Evolutionary conservation across 2,329 filamentous ascomycete genomes (phyloP).

Genomic region (Colletotrichum musicola): DNA sequence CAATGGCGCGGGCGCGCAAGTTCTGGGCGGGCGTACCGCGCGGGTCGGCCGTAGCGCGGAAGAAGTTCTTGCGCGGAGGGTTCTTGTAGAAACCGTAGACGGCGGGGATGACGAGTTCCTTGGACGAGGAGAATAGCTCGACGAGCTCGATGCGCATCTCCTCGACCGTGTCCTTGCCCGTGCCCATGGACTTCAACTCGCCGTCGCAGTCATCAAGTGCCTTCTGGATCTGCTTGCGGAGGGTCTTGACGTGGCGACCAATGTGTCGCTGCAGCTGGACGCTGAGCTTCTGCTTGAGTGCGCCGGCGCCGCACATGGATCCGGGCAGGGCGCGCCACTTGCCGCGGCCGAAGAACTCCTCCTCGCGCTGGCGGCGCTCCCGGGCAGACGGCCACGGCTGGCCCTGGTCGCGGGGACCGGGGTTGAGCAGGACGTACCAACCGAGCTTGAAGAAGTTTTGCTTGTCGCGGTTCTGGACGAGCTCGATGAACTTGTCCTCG

Average conservation of each 20-base stretch:
- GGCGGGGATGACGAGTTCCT: slow-evolving; percentile 66
- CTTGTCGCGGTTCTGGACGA: slow-evolving; percentile 63
- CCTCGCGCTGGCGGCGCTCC: slow-evolving; percentile 57
- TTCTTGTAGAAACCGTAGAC: slow-evolving; percentile 69
- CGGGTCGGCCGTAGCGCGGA: slow-evolving; percentile 61
- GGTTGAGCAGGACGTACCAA: slow-evolving; percentile 66
- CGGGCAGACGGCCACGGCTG: slow-evolving; percentile 58
- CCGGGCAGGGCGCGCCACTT: slow-evolving; percentile 63
- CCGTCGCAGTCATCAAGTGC: slow-evolving; percentile 62
- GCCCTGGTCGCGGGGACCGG: slow-evolving; percentile 56
- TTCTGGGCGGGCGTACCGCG: slow-evolving; percentile 65
- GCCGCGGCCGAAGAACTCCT: slow-evolving; percentile 62
- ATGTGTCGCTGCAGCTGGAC: slow-evolving; percentile 65
- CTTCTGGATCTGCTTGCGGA: slow-evolving; percentile 64
- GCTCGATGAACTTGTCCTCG: slow-evolving; percentile 67
- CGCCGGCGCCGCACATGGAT: slow-evolving; percentile 60
- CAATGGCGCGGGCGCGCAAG: slow-evolving; percentile 62
- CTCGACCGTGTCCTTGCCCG: slow-evolving; percentile 63
- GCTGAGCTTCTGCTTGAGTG: slow-evolving; percentile 63
- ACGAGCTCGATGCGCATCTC: slow-evolving; percentile 68
- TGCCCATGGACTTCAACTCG: slow-evolving; percentile 63
- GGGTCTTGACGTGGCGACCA: slow-evolving; percentile 63
- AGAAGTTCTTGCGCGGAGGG: slow-evolving; percentile 64
- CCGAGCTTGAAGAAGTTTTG: slow-evolving; percentile 65
- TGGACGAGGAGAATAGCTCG: slow-evolving; percentile 64